phyloP scores from a whole-genome alignment of 225 moss, liverwort and hornwort genomes.

The Antitrichia curtipendula region DNA sequence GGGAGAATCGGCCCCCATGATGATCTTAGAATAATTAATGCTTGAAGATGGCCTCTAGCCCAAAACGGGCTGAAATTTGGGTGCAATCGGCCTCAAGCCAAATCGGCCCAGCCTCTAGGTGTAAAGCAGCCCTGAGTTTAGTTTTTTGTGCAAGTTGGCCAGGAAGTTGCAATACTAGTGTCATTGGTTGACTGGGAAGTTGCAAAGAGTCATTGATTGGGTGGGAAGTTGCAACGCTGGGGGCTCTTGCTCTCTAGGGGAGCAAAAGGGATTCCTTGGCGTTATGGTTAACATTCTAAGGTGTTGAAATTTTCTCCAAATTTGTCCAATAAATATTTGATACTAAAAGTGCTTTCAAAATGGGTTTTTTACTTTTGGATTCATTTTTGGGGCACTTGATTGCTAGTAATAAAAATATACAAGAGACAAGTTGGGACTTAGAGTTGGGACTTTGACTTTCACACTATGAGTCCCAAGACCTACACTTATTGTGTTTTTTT shows the following conservation, averaged over 20 bases:
- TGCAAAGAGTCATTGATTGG: no score
- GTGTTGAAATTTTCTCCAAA: neutral
- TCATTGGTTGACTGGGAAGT: no score
- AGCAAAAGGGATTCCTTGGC: rapidly evolving
- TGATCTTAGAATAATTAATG: no score
- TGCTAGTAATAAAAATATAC: no score
- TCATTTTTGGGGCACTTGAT: rapidly evolving
- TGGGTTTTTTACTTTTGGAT: neutral
- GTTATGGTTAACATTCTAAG: no score
- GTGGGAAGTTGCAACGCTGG: rapidly evolving
- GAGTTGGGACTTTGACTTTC: neutral
- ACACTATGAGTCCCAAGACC: neutral
- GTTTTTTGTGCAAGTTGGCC: no score
- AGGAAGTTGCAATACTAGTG: neutral
- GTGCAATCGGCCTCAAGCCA: no score
- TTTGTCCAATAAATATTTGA: rapidly evolving
- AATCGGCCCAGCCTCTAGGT: no score
- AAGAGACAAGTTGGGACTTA: neutral
- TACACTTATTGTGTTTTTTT: neutral
- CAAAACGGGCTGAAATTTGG: no score
- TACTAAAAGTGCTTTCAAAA: neutral
- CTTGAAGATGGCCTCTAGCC: no score
- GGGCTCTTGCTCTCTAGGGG: rapidly evolving
- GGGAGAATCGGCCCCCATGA: no score
- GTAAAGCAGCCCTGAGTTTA: no score